A percentile compares a stretch with the other conserved stretches of the same genome.
Evolutionary conservation across 805 yeast genomes (phyloP).

Genomic region (Ogataea paraovalis): DNA sequence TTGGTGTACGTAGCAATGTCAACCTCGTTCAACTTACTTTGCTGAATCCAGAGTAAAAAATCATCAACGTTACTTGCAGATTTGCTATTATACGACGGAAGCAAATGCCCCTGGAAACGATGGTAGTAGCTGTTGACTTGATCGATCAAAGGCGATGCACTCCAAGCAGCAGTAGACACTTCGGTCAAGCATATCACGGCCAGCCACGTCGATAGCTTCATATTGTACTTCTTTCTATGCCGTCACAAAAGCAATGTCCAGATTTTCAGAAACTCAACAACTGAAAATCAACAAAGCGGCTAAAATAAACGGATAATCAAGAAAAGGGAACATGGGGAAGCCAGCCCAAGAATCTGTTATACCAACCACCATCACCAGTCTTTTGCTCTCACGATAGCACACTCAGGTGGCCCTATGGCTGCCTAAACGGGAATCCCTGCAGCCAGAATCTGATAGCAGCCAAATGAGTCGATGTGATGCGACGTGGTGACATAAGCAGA

Average conservation of each 20-base stretch:
- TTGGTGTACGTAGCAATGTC: constrained; percentile 3
- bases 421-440: not conserved
- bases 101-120: not conserved
- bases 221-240: not conserved
- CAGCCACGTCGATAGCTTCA: not conserved
- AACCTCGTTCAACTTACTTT: constrained; percentile 1
- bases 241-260: not conserved
- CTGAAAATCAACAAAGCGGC: too few species aligned
- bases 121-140: not conserved
- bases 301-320: too few species aligned
- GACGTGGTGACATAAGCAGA: too few species aligned
- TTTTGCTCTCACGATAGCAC: not conserved
- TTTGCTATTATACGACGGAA: not conserved
- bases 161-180: not conserved
- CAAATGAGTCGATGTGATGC: too few species aligned
- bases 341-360: too few species aligned
- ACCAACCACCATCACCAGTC: too few species aligned
- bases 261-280: not conserved
- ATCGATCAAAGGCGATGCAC: not conserved
- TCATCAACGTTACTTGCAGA: not conserved
- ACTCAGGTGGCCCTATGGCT: not conserved
- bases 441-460: not conserved
- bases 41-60: not conserved
- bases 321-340: too few species aligned
- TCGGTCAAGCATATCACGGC: constrained; percentile 1